Base-by-base conservation (phyloP, 2,329 filamentous ascomycete genomes). In the Orbilia oligospora region DNA sequence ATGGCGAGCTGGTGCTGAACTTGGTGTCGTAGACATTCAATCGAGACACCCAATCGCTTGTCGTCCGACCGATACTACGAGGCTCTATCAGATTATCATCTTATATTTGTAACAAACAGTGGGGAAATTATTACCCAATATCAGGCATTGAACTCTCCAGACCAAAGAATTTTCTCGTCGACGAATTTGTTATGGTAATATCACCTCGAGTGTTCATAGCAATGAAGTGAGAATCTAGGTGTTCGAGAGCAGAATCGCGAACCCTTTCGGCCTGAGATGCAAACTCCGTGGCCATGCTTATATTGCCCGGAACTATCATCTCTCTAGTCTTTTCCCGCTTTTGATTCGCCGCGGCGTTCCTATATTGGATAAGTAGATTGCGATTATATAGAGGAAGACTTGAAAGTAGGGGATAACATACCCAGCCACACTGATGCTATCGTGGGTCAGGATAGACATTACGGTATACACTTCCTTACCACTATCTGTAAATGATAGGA, bases 151-250 rank as follows among this genome's bases (percentile, higher is more conserved):
- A 30, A 20, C 49, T 48, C 30, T 77, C 73, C 12, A 77, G 61
- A 18, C 73, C 73, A 36, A 77, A 77, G 33, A 77, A 66, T 36
- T 71, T 77, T 41, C 73, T 55, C 44, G 73, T 77, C 1, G 73
- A 77, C 20, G 73, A 61, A 22, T 77, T 77, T 56, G 73, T 71
- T 48, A 77, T 64, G 33, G 73, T 77, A 61, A 77, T 71, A 44
- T 77, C 73, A 71, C 73, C 73, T 63, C 67, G 73, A 71, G 73
- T 77, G 61, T 77, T 77, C 67, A 71, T 68, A 49, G 73, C 73
- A 67, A 77, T 77, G 61, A 77, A 77, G 51, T 77, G 73, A 71
- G 73, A 71, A 71, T 77, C 73, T 44, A 77, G 36, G 53, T 77
- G 49, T 71, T 77, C 73, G 12, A 77, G 53, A 6, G 73, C 64